Evolutionary conservation across 2,329 filamentous ascomycete genomes (phyloP).

Genomic region (Diaporthe amygdali): DNA sequence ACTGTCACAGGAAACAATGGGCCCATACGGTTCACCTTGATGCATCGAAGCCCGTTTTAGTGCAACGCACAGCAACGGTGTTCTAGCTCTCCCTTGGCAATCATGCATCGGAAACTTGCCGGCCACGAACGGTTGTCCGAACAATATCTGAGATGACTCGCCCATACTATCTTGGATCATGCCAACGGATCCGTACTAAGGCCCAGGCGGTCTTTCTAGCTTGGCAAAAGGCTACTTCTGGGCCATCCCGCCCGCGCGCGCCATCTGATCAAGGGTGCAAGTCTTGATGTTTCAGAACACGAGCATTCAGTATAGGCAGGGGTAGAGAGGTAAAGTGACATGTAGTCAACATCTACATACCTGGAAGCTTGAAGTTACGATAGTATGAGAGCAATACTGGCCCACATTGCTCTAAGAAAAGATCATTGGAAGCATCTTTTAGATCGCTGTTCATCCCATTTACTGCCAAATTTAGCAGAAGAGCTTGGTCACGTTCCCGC

Average conservation of each 20-base stretch:
- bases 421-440: not conserved
- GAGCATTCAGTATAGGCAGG: not conserved
- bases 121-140: not conserved
- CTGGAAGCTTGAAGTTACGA: no score
- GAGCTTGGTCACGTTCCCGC: not conserved
- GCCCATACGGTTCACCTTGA: not conserved
- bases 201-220: not conserved
- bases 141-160: not conserved
- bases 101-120: not conserved
- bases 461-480: not conserved
- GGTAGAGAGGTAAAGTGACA: not conserved
- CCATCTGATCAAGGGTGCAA: not conserved
- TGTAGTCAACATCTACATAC: not conserved
- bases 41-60: not conserved
- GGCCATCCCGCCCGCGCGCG: not conserved
- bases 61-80: not conserved
- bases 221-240: not conserved
- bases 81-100: not conserved
- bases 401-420: not conserved
- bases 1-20: conserved; percentile 7
- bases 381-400: no score
- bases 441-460: not conserved
- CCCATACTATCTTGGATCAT: not conserved
- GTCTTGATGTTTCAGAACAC: not conserved
- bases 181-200: not conserved